Evolutionary conservation across 495 filamentous ascomycete genomes (phyloP), one percentile per base, ranked within the genome.

Genomic region (Talaromyces proteolyticus): DNA sequence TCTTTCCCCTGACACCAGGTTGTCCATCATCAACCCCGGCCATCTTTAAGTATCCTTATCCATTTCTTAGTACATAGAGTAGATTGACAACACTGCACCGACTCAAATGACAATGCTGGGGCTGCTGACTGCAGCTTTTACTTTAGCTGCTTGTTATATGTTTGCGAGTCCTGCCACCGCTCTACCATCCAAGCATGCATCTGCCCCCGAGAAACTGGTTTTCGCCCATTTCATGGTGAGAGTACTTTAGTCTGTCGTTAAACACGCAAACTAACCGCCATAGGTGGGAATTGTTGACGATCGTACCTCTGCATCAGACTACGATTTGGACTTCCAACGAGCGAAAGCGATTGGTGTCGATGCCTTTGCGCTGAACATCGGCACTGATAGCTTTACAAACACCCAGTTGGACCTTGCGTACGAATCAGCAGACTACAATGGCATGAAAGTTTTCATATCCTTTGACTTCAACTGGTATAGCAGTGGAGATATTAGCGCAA

Each of bases 201-300:
- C n/a, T n/a, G n/a, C n/a, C n/a, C n/a, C 56, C 40, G 59, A 70
- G 8, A 63, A 50, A 25, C 60, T 81, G 24, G 79, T 82, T 4
- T 82, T 84, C 55, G 70, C 66, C 49, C 79, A 82, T 58, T 84
- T 81, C 59, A 81, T 82, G 74, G 78, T 80, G 55, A 51, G 72
- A n/a, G n/a, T n/a, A 24, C 41, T 10, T 3, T 42, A 14, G 2
- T 4, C 7, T 7, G 29, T 17, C 5, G n/a, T n/a, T n/a, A n/a
- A n/a, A n/a, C n/a, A n/a, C n/a, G n/a, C n/a, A n/a, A n/a, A n/a
- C n/a, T n/a, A n/a, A n/a, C n/a, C n/a, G n/a, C n/a, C n/a, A n/a
- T n/a, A 79, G 77, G 70, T 82, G 24, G 79, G 79, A 25, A 79
- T 80, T 26, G 60, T 67, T 18, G 66, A 68, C 51, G 69, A 75